Percentiles rank a stretch among this genome's conserved stretches.
phyloP scores from a whole-genome alignment of 2,329 filamentous ascomycete species.

The Aspergillus sp. region DNA sequence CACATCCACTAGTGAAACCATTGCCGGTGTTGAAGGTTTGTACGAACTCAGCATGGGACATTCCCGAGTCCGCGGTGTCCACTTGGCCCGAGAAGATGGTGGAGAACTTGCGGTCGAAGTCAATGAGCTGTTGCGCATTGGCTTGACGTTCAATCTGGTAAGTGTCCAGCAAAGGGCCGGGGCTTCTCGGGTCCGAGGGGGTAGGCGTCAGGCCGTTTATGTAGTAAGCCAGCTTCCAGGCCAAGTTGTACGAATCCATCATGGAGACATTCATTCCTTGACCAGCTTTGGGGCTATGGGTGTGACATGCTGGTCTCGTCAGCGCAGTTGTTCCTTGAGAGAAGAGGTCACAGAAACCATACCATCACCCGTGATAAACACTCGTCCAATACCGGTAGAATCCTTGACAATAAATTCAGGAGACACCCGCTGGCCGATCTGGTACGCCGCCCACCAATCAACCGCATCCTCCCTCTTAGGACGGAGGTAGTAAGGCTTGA shows the following conservation, averaged over 20 bases:
- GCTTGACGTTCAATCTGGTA: conserved; percentile 35
- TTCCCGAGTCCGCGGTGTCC: conserved; percentile 19
- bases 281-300: conserved; percentile 72
- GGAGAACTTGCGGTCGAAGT: conserved; percentile 37
- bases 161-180: conserved; percentile 27
- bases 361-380: conserved; percentile 69
- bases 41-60: conserved; percentile 32
- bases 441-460: conserved; percentile 74
- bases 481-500: conserved; percentile 65
- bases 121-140: conserved; percentile 35
- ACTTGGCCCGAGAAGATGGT: conserved; percentile 37
- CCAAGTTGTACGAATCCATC: conserved; percentile 50
- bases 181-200: not conserved
- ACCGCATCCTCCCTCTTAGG: conserved; percentile 56
- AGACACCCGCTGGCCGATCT: conserved; percentile 66
- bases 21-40: conserved; percentile 32
- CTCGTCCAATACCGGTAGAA: conserved; percentile 64
- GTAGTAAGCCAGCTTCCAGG: conserved; percentile 38
- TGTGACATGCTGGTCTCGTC: conserved; percentile 61
- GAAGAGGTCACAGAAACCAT: conserved; percentile 7
- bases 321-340: not conserved
- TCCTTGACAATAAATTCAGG: conserved; percentile 52
- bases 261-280: conserved; percentile 80
- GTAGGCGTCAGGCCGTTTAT: conserved; percentile 32
- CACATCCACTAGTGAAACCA: conserved; percentile 36